Percentiles rank a stretch among this genome's conserved stretches.
Evolutionary conservation across 331 rosid species (phyloP).

Genomic region (Malus hybrid): DNA sequence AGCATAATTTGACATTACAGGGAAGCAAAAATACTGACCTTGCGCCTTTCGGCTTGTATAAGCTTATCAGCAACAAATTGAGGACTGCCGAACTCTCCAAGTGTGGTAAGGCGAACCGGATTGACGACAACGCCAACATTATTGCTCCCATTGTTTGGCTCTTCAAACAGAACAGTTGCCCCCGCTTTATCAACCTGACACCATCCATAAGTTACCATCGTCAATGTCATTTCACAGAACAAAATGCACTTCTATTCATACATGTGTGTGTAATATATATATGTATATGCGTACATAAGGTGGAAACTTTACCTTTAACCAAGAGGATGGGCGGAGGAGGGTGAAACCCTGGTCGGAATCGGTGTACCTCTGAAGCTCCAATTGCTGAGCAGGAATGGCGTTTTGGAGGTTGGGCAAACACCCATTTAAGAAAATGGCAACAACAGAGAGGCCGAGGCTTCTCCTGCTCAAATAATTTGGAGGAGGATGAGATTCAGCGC

Average conservation of each 20-base stretch:
- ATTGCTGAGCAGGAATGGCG: slow-evolving; percentile 44
- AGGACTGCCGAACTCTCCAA: slow-evolving; percentile 80
- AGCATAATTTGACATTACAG: background rate
- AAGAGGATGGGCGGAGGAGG: slow-evolving; percentile 79
- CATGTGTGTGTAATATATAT: background rate
- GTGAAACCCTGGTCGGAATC: slow-evolving; percentile 80
- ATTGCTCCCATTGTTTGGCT: slow-evolving; percentile 55
- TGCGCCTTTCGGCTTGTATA: slow-evolving; percentile 76
- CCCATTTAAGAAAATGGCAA: slow-evolving; percentile 30
- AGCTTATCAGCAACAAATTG: slow-evolving; percentile 83
- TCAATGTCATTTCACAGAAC: background rate
- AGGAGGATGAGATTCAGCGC: slow-evolving; percentile 5
- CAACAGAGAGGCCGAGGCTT: slow-evolving; percentile 33
- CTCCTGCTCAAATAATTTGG: slow-evolving; percentile 35
- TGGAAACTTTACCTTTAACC: slow-evolving; percentile 49
- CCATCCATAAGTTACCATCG: slow-evolving; percentile 13
- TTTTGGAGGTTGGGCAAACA: slow-evolving; percentile 21
- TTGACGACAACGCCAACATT: slow-evolving; percentile 80
- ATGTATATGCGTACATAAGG: background rate
- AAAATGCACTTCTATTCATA: background rate
- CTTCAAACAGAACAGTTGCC: slow-evolving; percentile 76
- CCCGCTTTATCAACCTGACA: slow-evolving; percentile 85
- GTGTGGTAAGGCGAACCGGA: slow-evolving; percentile 74
- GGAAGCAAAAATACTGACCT: slow-evolving; percentile 36
- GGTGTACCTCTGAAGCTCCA: slow-evolving; percentile 66